Evolutionary conservation across 495 filamentous ascomycete species (phyloP).

Genomic region (Annulohypoxylon maeteangense): DNA sequence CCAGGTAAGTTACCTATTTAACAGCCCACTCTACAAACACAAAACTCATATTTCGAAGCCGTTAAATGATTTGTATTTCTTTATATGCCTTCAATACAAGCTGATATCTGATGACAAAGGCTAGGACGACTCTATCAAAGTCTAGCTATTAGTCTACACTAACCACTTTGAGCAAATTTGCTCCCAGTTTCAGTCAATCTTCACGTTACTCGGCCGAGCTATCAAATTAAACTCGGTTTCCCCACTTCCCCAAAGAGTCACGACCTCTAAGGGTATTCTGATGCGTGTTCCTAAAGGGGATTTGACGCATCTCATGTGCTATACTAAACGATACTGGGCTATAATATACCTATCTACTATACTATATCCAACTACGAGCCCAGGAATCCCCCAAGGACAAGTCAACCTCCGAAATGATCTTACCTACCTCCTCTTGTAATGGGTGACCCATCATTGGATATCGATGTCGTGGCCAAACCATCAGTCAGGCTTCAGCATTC

Average conservation of each 20-base stretch:
- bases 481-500: constrained; percentile 20
- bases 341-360: constrained; percentile 25
- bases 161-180: background rate
- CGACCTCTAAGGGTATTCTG: background rate
- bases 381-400: constrained; percentile 13
- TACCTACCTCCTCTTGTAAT: constrained; percentile 30
- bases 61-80: background rate
- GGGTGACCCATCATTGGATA: constrained; percentile 20
- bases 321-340: constrained; percentile 17
- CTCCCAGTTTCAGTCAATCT: background rate
- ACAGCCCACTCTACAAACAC: too few relatives aligned
- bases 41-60: background rate
- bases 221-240: constrained; percentile 2
- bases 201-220: constrained; percentile 5
- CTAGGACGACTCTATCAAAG: background rate
- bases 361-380: constrained; percentile 7
- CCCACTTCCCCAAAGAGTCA: constrained; percentile 2
- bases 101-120: background rate
- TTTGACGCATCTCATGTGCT: background rate
- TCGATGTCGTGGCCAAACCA: constrained; percentile 23
- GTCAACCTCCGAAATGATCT: constrained; percentile 38
- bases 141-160: background rate
- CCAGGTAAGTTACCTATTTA: background rate
- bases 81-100: background rate
- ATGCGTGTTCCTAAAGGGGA: constrained; percentile 2